Evolutionary conservation across 108 stramenopile genomes (phyloP).

Genomic region (Schizochytrium sp.): DNA sequence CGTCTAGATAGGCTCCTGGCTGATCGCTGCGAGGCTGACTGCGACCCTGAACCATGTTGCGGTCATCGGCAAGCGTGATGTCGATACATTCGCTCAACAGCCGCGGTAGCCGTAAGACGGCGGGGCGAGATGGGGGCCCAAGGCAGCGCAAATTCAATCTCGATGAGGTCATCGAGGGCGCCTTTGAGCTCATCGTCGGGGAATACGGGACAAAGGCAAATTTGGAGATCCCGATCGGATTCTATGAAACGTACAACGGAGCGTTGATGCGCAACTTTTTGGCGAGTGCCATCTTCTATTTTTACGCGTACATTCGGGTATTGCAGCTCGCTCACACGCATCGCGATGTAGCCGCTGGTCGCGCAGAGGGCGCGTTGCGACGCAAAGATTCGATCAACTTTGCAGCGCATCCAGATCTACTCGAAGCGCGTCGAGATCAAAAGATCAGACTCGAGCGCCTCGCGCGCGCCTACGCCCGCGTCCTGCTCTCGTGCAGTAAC

Average conservation of each 20-base stretch:
- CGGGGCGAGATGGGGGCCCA: not conserved
- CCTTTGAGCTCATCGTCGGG: not conserved
- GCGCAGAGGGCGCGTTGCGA: not conserved
- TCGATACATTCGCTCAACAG: not conserved
- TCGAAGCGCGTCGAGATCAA: not conserved
- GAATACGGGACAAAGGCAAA: not conserved
- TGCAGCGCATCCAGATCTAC: not conserved
- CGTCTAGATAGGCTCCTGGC: too few species aligned
- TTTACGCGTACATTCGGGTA: not conserved
- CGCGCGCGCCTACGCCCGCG: not conserved
- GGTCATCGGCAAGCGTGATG: not conserved
- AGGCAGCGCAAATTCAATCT: not conserved
- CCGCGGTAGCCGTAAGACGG: not conserved
- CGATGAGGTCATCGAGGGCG: not conserved
- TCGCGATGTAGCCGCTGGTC: not conserved
- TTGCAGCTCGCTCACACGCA: not conserved
- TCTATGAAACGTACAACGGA: not conserved
- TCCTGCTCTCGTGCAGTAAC: slow-evolving; percentile 4
- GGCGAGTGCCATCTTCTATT: not conserved
- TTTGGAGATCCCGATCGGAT: not conserved
- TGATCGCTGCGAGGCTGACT: too few species aligned
- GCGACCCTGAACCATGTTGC: not conserved
- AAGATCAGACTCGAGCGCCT: not conserved
- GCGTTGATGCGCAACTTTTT: not conserved
- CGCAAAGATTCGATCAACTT: not conserved